Evolutionary conservation across 371 early-diverging fungal species (phyloP), one percentile per base, ranked within the genome.

Genomic region (Saksenaea vasiformis): DNA sequence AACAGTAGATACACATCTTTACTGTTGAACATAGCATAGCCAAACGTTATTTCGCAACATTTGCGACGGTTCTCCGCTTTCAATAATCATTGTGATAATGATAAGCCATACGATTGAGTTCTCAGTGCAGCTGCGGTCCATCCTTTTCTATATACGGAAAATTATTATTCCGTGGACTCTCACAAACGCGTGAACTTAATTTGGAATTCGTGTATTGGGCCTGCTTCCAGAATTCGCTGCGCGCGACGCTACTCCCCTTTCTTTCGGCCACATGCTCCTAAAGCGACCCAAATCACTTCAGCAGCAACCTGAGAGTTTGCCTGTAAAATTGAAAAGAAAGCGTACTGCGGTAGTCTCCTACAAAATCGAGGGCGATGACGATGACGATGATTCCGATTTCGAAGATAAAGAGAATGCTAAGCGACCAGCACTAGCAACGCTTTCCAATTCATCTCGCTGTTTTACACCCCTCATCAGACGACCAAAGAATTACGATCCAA

Each of bases 401-500:
- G 67, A 37, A 17, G 70, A 74, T 38, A 70, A 65, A 9, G 68
- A 70, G 24, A 53, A 34, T 5, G 44, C n/a, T 24, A 63, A 68
- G 37, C 63, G 61, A 51, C 36, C 51, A 10, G 61, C 39, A 1
- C 34, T 71, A 4, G 55, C 34, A 13, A 65, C 67, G 17, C 53
- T 67, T 9, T 62, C 67, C 34, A 72, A 66, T 60, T 55, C 38
- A 59, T 36, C 56, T 34, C 62, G 51, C 19, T 58, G 66, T 9
- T 64, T 62, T 13, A 59, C 64, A 53, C 68, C 73, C 22, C 55
- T 69, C 3, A 55, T 64, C 17, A 72, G 72, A 11, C 56, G 60
- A 19, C 65, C 70, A 11, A 75, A 72, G 41, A 58, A 66, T 35
- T 73, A 71, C 56, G 76, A 76, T 68, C 67, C 77, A 2, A 47